Evolutionary conservation across 257 asterid genomes (phyloP).

Genomic region (Mentha longifolia): DNA sequence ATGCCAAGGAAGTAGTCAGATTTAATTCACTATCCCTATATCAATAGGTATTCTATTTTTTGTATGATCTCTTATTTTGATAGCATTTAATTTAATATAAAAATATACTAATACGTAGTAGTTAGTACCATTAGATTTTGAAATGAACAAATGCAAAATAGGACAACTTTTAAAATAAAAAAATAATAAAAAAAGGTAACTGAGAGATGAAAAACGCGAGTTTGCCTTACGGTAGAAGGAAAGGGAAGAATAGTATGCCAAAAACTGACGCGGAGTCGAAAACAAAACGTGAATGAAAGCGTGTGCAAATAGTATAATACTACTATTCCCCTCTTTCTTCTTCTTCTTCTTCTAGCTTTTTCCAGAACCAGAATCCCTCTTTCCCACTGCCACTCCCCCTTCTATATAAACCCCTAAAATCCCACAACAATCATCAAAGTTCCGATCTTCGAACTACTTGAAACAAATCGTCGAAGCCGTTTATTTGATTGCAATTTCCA

Average conservation of each 20-base stretch:
- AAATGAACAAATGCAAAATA: too few species aligned
- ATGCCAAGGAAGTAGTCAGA: too few species aligned
- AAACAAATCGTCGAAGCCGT: background rate
- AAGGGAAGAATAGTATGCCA: too few species aligned
- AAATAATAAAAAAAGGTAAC: too few species aligned
- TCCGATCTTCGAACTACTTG: background rate
- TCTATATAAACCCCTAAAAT: conserved; percentile 18
- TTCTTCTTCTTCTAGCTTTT: conserved; percentile 30
- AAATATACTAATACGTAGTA: too few species aligned
- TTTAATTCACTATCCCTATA: too few species aligned
- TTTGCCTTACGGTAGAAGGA: background rate
- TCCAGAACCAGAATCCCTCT: conserved; percentile 38
- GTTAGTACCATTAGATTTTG: too few species aligned
- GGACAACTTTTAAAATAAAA: too few species aligned
- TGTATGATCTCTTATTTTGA: too few species aligned
- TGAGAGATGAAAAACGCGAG: background rate
- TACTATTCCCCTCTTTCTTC: background rate
- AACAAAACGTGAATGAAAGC: conserved; percentile 33
- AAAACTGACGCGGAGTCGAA: background rate
- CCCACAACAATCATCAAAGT: background rate
- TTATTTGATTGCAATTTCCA: background rate
- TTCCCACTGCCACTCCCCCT: background rate
- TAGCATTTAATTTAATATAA: too few species aligned
- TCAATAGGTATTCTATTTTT: too few species aligned
- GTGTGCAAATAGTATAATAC: background rate